Base-by-base conservation (phyloP, 345 rosid genomes). In the Carallia brachiata region DNA sequence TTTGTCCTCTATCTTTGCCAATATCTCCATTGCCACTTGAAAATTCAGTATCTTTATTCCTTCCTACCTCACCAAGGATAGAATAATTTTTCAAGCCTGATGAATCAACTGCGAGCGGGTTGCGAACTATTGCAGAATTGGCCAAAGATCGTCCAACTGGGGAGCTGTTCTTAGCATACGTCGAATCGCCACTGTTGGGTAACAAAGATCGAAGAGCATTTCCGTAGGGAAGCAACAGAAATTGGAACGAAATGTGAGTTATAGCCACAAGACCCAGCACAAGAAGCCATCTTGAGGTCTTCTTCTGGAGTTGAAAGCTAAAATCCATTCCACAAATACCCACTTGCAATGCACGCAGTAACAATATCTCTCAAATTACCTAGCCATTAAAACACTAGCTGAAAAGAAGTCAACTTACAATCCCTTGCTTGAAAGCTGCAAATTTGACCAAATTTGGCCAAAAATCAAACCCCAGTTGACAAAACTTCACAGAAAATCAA, bases 211-310 rank as follows among this genome's bases (percentile, higher is more conserved):
- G 79, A 67, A 89, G 82, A 77, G 91, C 88, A 73, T 75, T 83
- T 53, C 88, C 87, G 56, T 86, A 87, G 0, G 96, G 92, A 75
- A 87, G 88, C 78, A 87, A 78, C 17, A 86, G 70, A 68, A 82
- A 86, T 75, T 88, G 96, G 68, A 93, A 77, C 66, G 84, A 60
- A 57, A 87, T 39, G 74, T 93, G 87, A 71, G 91, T 81, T 36
- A 86, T 36, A 68, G 88, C 86, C 71, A 91, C 75, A 18, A 72
- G 40, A 55, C 50, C 86, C 56, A 89, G 84, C 44, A 89, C 56
- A 44, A 86, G 62, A 69, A 78, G 77, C 92, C 94, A 87, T 82
- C 84, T 89, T 66, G 52, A 70, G 52, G 75, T 83, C 77, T 85
- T 83, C 77, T 70, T 83, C 54, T 70, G 70, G 37, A 83, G 73